Conservation (phyloP, 768 basidiomycete genomes). For the Amanita fuliginea region DNA sequence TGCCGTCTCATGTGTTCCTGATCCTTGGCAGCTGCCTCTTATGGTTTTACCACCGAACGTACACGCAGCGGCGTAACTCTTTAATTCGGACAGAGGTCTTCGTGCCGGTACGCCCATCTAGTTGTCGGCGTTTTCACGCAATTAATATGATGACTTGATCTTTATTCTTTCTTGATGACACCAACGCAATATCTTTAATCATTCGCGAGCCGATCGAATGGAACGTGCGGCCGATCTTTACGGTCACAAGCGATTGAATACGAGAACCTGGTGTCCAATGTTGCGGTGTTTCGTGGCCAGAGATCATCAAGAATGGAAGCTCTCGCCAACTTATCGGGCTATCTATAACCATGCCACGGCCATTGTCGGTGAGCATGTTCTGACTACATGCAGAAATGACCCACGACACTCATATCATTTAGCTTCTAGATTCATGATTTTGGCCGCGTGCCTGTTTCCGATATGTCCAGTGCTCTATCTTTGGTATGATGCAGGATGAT, state of each 20-base stretch:
- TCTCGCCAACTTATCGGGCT: neutral
- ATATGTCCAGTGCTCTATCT: neutral
- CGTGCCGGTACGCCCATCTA: neutral
- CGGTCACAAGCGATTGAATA: neutral
- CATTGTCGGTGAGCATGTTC: slow-evolving; percentile 1
- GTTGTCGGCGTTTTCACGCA: neutral
- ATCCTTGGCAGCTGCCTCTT: neutral
- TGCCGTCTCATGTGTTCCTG: neutral
- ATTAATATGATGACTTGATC: neutral
- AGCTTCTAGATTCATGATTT: neutral
- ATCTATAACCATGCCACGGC: neutral
- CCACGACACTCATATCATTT: neutral
- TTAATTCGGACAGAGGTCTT: neutral
- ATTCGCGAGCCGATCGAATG: neutral
- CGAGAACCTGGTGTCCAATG: neutral
- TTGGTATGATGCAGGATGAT: neutral
- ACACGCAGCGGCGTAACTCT: neutral
- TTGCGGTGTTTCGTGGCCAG: slow-evolving; percentile 2
- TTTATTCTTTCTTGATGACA: neutral
- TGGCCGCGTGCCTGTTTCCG: neutral
- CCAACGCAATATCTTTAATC: neutral
- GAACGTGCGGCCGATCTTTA: neutral
- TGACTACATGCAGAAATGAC: neutral
- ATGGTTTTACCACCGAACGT: neutral
- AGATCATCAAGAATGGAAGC: neutral